Conservation (phyloP, 1,139 yeast genomes). For the Yamadazyma trypodendri region DNA sequence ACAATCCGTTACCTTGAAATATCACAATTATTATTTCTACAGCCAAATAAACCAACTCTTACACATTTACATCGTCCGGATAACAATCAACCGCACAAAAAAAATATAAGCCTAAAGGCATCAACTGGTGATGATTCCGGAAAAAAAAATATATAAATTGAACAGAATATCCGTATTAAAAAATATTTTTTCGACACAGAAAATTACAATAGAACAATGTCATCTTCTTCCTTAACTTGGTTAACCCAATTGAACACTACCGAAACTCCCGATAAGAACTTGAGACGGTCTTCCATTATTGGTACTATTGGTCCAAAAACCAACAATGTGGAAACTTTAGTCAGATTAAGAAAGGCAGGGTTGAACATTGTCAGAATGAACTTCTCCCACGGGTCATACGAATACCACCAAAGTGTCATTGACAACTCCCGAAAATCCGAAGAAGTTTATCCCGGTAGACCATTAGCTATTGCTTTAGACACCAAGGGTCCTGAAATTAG, state of each 20-base stretch:
- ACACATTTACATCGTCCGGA: slow-evolving; percentile 9
- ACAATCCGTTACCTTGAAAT: too few species aligned
- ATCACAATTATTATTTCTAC: too few species aligned
- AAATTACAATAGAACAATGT: slow-evolving; percentile 17
- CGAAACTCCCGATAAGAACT: slow-evolving; percentile 76
- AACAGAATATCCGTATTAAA: slow-evolving; percentile 6
- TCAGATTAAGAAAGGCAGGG: slow-evolving; percentile 92
- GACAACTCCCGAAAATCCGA: slow-evolving; percentile 96
- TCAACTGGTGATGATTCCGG: slow-evolving; percentile 3
- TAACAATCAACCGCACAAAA: slow-evolving; percentile 16
- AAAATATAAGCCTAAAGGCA: slow-evolving; percentile 1
- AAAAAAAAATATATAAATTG: slow-evolving; percentile 3
- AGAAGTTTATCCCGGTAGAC: slow-evolving; percentile 88
- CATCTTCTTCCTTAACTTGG: slow-evolving; percentile 56
- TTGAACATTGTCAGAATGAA: slow-evolving; percentile 97
- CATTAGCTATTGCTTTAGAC: slow-evolving; percentile 96
- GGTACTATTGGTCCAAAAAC: slow-evolving; percentile 99
- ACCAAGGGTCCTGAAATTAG: slow-evolving; percentile 99
- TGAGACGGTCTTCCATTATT: slow-evolving; percentile 94
- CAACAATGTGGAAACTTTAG: slow-evolving; percentile 81
- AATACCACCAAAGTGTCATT: slow-evolving; percentile 93
- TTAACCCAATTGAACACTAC: slow-evolving; percentile 76
- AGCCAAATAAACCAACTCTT: not conserved
- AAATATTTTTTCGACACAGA: not conserved
- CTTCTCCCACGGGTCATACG: slow-evolving; percentile 97